Evolutionary conservation across 257 asterid species (phyloP).

Genomic region (Fraxinus cuspidata): DNA sequence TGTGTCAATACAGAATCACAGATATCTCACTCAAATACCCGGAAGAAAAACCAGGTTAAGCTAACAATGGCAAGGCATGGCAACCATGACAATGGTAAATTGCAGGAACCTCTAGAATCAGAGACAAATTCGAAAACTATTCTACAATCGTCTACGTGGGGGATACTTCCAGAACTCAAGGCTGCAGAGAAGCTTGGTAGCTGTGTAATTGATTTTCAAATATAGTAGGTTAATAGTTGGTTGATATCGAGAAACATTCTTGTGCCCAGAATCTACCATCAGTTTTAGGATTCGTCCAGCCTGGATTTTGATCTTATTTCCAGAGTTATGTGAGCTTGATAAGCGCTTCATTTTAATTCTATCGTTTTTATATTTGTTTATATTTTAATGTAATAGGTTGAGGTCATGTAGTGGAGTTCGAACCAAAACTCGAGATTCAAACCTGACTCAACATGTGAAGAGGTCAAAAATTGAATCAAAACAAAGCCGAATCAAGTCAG

Average conservation of each 20-base stretch:
- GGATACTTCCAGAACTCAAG: slow-evolving; percentile 49
- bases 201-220: slow-evolving; percentile 62
- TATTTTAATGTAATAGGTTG: too few species aligned
- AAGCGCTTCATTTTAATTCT: too few species aligned
- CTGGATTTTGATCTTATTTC: neutral
- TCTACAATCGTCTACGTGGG: slow-evolving; percentile 27
- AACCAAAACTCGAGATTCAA: too few species aligned
- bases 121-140: slow-evolving; percentile 31
- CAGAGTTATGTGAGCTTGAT: neutral
- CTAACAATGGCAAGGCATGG: slow-evolving; percentile 17
- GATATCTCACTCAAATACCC: slow-evolving; percentile 17
- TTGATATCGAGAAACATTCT: slow-evolving; percentile 8
- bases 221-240: slow-evolving; percentile 32
- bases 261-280: neutral
- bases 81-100: slow-evolving; percentile 18
- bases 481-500: too few species aligned
- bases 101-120: slow-evolving; percentile 35
- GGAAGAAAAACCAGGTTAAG: slow-evolving; percentile 28
- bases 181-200: slow-evolving; percentile 57
- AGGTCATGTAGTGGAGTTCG: too few species aligned
- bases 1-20: slow-evolving; percentile 35
- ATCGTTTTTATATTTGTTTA: too few species aligned
- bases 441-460: too few species aligned
- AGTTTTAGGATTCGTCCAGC: neutral
- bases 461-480: too few species aligned